Evolutionary conservation across 1,139 yeast species (phyloP).

Genomic region (Arxiozyma slooffiae): DNA sequence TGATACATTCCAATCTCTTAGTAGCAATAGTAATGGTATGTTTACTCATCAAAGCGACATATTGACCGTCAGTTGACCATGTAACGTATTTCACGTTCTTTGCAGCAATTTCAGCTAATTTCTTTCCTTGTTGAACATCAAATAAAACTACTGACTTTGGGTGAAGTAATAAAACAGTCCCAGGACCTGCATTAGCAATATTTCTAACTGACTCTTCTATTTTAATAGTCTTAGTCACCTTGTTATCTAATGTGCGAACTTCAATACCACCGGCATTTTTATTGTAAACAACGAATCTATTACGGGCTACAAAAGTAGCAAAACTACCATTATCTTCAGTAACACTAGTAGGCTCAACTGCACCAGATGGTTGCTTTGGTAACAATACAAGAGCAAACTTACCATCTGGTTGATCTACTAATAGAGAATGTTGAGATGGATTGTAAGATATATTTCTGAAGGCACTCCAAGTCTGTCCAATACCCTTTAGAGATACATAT

Average conservation of each 20-base stretch:
- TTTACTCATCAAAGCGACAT: slow-evolving; percentile 81
- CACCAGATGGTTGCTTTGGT: slow-evolving; percentile 86
- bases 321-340: slow-evolving; percentile 74
- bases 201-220: slow-evolving; percentile 65
- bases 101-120: slow-evolving; percentile 57
- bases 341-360: slow-evolving; percentile 76
- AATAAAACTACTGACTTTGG: slow-evolving; percentile 63
- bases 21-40: slow-evolving; percentile 87
- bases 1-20: slow-evolving; percentile 64
- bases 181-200: slow-evolving; percentile 72
- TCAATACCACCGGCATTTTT: slow-evolving; percentile 58
- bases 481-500: slow-evolving; percentile 69
- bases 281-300: slow-evolving; percentile 77
- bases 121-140: slow-evolving; percentile 89
- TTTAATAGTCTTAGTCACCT: slow-evolving; percentile 70
- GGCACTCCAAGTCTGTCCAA: slow-evolving; percentile 80
- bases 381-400: slow-evolving; percentile 66
- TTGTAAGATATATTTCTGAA: slow-evolving; percentile 81
- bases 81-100: slow-evolving; percentile 78
- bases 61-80: slow-evolving; percentile 84
- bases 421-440: slow-evolving; percentile 80
- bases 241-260: slow-evolving; percentile 74
- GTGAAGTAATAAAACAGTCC: slow-evolving; percentile 70
- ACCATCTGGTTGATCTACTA: slow-evolving; percentile 58
- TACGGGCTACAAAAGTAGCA: slow-evolving; percentile 88